Conservation (phyloP, 495 filamentous ascomycete genomes). For the Penicillium argentinense region DNA sequence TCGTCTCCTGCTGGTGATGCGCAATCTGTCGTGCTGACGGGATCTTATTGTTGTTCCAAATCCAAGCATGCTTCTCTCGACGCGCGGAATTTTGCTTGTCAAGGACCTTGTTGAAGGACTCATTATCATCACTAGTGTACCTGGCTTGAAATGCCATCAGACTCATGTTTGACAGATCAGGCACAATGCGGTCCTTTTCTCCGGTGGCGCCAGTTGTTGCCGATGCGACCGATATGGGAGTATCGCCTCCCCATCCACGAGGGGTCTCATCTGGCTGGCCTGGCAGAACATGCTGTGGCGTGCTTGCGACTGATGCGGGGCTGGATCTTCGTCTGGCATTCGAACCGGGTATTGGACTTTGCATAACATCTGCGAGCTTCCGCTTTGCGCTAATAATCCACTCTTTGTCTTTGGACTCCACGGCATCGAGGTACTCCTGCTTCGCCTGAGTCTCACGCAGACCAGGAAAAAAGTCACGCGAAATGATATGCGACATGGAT, state of each 20-base stretch:
- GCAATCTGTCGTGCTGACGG: constrained; percentile 84
- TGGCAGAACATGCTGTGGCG: constrained; percentile 28
- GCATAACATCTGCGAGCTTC: constrained; percentile 74
- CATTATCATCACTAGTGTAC: constrained; percentile 97
- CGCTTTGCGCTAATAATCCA: constrained; percentile 84
- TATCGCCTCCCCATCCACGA: constrained; percentile 58
- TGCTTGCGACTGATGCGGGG: constrained; percentile 20
- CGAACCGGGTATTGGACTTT: constrained; percentile 61
- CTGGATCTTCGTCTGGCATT: constrained; percentile 35
- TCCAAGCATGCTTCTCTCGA: constrained; percentile 79
- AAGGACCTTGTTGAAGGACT: constrained; percentile 87
- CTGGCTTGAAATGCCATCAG: constrained; percentile 83
- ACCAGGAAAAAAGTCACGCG: constrained; percentile 95
- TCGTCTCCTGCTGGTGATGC: constrained; percentile 66
- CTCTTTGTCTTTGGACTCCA: constrained; percentile 76
- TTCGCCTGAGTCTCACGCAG: constrained; percentile 81
- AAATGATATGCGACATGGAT: constrained; percentile 89
- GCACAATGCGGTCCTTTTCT: constrained; percentile 39
- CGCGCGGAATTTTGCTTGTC: constrained; percentile 88
- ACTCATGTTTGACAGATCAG: constrained; percentile 76
- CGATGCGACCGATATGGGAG: constrained; percentile 60
- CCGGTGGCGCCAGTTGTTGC: constrained; percentile 30
- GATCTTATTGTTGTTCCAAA: constrained; percentile 86
- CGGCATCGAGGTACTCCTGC: constrained; percentile 87
- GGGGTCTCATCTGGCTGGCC: constrained; percentile 55